Evolutionary conservation across 192 early-diverging fungal genomes (phyloP), one percentile per base, ranked within the genome.

Genomic region (Mortierella claussenii): DNA sequence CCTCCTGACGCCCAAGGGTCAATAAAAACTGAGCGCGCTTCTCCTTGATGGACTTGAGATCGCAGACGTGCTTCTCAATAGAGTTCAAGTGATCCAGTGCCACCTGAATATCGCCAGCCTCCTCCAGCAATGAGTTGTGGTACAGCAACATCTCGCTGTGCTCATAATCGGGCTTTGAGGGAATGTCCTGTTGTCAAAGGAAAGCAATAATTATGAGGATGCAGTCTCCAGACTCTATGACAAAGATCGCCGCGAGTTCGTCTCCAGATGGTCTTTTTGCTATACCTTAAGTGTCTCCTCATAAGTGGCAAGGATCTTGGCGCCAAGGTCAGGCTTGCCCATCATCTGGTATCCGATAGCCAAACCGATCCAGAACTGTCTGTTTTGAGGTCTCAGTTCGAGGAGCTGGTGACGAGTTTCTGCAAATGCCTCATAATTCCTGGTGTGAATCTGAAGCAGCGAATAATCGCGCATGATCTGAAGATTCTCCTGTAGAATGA

Each of bases 391-490:
- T 50, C 89, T 84, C 68, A 91, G 67, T 33, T 88, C 83, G 31
- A 96, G 68, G 10, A 99, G 82, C 49, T 80, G 83, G 49, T 83
- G 69, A 42, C 90, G 87, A 6, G 92, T 87, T 64, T 94, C 92
- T 82, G 86, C 89, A 44, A 91, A 90, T 21, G 85, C 91, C 55
- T 95, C 91, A 75, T 89, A 95, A 78, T 96, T 90, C 50, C 97
- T 89, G 65, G 91, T 84, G 53, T 98, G 95, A 20, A 90, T 89
- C 68, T 97, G 93, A 45, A 99, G 84, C 18, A 92, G 68, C 15
- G 93, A 91, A 60, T 92, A 88, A 70, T 99, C 97, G 47, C 93
- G 89, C 69, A 97, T 85, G 70, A 99, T 97, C 65, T 94, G 93
- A 49, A 95, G 80, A 80, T 99, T 96, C 52, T 94, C 91, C 85